Percentiles rank a stretch among this genome's conserved stretches.
Evolutionary conservation across 306 rosid genomes (phyloP).

Genomic region (Cyamopsis tetragonoloba): DNA sequence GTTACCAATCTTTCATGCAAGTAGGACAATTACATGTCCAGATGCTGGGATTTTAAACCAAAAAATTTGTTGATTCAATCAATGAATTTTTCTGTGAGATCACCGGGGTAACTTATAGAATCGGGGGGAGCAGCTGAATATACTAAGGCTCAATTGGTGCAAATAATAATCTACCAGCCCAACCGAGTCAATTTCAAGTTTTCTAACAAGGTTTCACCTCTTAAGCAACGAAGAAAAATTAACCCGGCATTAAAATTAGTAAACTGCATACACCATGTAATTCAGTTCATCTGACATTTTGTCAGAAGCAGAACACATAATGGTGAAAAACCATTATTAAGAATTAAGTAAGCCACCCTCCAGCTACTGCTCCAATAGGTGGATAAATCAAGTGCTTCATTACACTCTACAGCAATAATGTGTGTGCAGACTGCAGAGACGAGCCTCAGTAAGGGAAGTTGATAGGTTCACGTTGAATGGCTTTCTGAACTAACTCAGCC

Average conservation of each 20-base stretch:
- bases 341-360: background rate
- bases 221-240: background rate
- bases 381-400: background rate
- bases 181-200: too few relatives aligned
- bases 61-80: too few relatives aligned
- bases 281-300: background rate
- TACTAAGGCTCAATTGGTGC: too few relatives aligned
- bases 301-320: background rate
- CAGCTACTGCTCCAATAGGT: constrained; percentile 9
- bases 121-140: too few relatives aligned
- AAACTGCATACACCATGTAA: background rate
- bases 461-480: constrained; percentile 63
- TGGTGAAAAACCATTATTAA: background rate
- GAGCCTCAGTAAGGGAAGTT: constrained; percentile 34
- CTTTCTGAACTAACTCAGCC: constrained; percentile 67
- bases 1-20: too few relatives aligned
- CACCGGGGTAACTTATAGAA: too few relatives aligned
- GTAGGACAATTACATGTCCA: too few relatives aligned
- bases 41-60: too few relatives aligned
- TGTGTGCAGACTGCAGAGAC: too few relatives aligned
- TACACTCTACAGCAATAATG: background rate
- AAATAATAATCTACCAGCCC: too few relatives aligned
- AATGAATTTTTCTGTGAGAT: too few relatives aligned
- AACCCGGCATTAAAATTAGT: background rate
- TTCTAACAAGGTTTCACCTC: background rate